Base-by-base conservation (phyloP, 1,284 basidiomycete genomes). In the Boletellus sp. region DNA sequence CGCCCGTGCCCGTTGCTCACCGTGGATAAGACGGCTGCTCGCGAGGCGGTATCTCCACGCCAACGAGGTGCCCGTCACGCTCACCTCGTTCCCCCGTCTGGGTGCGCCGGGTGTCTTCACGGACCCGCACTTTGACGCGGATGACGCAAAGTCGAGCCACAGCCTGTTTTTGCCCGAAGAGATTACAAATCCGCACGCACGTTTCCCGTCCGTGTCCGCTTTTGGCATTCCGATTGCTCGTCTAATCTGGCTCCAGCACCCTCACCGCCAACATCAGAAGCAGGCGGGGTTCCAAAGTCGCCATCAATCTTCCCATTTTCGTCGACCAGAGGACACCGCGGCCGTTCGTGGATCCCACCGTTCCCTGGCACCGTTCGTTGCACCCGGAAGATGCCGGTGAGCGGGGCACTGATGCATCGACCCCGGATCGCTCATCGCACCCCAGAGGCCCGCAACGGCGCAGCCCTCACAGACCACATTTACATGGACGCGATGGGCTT, bases 401-500 rank as follows among this genome's bases (percentile, higher is more conserved):
- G 55, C 12, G 4, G 12, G 10, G 3, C 8, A 11, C 26, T 11
- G 22, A 5, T 2, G 26, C 26, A 3, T 8, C 4, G 24, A 28
- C 26, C 8, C 26, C 26, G 10, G 26, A 11, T 13, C 30, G 13
- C 30, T 32, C 30, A 32, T 6, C 30, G 4, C 13, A 13, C 13
- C 13, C 30, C 67, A 85, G 93, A 96, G 76, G 94, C 94, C 2
- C 89, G 86, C 68, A 77, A 85, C 52, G 93, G 92, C 5, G 92
- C 93, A 11, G 95, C 94, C 11, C 77, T 91, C 46, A 76, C 79
- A 13, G 87, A 96, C 69, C 94, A 98, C 71, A 94, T 99, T 60
- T 99, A 99, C 71, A 84, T 99, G 79, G 97, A 99, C 71, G 95
- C 97, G 2, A 98, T 98, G 97, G 96, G 95, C 22, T 99, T 99